These are phyloP conservation scores for Penicillium robsamsonii DNA, from an alignment of 495 filamentous ascomycete species.

Conservation along the genomic window DNA sequence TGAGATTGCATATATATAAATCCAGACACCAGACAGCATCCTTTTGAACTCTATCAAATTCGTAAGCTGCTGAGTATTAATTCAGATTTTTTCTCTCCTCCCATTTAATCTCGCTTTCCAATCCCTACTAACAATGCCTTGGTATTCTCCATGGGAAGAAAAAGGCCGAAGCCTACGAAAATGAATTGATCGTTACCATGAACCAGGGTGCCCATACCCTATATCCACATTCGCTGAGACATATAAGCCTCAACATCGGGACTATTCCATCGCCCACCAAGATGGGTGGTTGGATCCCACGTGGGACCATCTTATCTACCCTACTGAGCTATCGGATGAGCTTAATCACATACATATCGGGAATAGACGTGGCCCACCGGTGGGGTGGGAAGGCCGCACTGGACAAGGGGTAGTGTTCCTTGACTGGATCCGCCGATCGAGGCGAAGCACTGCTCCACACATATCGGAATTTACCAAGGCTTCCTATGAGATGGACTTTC, in stretches of 20 bases:
- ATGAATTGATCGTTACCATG: background rate
- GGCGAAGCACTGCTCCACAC: background rate
- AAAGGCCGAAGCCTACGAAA: background rate
- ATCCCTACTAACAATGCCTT: background rate
- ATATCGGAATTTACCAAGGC: background rate
- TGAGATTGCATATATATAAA: background rate
- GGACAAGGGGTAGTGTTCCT: background rate
- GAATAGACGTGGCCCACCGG: constrained; percentile 43
- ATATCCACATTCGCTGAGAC: background rate
- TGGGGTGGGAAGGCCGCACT: background rate
- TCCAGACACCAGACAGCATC: background rate
- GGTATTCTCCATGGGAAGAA: background rate
- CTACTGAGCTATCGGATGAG: background rate
- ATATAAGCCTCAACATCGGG: background rate
- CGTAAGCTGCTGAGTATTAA: background rate
- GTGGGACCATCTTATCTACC: background rate
- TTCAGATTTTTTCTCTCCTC: background rate
- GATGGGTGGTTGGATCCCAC: background rate
- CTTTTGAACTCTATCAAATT: background rate
- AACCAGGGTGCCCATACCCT: background rate
- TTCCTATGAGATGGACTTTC: constrained; percentile 1
- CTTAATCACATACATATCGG: background rate
- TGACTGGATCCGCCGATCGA: constrained; percentile 4
- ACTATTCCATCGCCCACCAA: background rate
- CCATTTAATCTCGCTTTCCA: background rate